Evolutionary conservation across 208 protist species (phyloP).

Genomic region (Acanthamoeba castellanii): DNA sequence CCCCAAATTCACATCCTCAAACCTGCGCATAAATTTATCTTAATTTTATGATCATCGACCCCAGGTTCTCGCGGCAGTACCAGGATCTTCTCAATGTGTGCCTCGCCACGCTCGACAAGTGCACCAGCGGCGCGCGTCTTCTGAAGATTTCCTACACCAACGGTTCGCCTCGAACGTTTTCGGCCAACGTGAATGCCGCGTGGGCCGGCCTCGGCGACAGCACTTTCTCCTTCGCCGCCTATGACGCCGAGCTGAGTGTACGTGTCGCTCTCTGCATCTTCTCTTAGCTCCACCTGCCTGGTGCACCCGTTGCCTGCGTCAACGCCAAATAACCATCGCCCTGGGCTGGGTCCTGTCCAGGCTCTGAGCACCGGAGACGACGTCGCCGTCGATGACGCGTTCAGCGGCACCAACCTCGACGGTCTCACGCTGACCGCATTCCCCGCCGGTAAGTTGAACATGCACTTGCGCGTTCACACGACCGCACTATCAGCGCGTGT

Average conservation of each 20-base stretch:
- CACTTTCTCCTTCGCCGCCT: not conserved
- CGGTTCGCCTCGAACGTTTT: not conserved
- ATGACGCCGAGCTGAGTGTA: not conserved
- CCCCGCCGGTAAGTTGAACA: not conserved
- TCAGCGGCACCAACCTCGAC: not conserved
- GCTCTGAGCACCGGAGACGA: not conserved
- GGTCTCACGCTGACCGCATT: not conserved
- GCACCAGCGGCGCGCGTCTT: not conserved
- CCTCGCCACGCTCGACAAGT: not conserved
- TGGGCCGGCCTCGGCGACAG: not conserved
- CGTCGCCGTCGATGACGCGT: not conserved
- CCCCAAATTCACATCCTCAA: too few relatives aligned
- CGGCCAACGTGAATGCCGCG: not conserved
- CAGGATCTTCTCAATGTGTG: not conserved
- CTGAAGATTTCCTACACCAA: not conserved
- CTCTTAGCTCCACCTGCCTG: not conserved
- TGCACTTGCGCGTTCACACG: not conserved
- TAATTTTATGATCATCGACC: not conserved
- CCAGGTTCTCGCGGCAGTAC: not conserved
- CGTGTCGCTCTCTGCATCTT: too few relatives aligned
- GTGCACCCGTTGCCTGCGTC: too few relatives aligned
- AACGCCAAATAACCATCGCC: not conserved
- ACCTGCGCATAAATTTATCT: too few relatives aligned
- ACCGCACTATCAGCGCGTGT: too few relatives aligned
- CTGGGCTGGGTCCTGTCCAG: not conserved